Conservation (phyloP, 306 rosid species). For the Quercus berberidifolia region DNA sequence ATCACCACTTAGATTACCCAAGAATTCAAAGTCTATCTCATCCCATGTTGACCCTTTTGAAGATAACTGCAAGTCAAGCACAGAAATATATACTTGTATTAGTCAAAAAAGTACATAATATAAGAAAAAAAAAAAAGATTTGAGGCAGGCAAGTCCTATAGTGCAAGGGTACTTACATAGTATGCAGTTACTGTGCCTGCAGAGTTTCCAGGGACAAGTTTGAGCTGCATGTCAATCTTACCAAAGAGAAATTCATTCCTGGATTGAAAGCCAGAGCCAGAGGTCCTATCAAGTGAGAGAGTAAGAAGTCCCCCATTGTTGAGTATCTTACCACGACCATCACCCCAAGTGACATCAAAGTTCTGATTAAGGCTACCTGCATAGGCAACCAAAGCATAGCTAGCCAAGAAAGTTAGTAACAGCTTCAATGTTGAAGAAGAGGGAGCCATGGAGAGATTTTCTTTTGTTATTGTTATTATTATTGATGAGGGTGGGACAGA, state of each 20-base stretch:
- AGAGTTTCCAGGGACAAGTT: constrained; percentile 72
- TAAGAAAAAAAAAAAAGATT: too few species aligned
- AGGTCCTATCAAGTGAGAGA: constrained; percentile 49
- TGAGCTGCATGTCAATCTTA: constrained; percentile 66
- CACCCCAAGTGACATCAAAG: constrained; percentile 66
- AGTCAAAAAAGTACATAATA: too few species aligned
- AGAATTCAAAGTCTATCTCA: constrained; percentile 72
- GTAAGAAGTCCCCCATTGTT: constrained; percentile 58
- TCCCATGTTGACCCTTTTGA: constrained; percentile 69
- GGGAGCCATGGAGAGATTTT: not conserved
- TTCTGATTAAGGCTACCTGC: constrained; percentile 45
- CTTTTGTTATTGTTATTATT: too few species aligned
- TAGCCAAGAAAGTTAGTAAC: constrained; percentile 10
- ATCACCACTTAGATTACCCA: constrained; percentile 68
- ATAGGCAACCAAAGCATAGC: constrained; percentile 23
- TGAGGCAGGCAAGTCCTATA: too few species aligned
- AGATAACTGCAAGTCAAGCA: constrained; percentile 34
- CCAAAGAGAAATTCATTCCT: constrained; percentile 57
- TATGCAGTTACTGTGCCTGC: constrained; percentile 85
- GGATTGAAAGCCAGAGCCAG: constrained; percentile 78
- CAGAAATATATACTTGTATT: not conserved
- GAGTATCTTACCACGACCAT: constrained; percentile 58
- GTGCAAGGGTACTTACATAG: constrained; percentile 34
- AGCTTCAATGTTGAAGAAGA: not conserved
- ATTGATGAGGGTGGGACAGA: too few species aligned